Evolutionary conservation across 495 filamentous ascomycete species (phyloP).

Genomic region (Neurospora sp.): DNA sequence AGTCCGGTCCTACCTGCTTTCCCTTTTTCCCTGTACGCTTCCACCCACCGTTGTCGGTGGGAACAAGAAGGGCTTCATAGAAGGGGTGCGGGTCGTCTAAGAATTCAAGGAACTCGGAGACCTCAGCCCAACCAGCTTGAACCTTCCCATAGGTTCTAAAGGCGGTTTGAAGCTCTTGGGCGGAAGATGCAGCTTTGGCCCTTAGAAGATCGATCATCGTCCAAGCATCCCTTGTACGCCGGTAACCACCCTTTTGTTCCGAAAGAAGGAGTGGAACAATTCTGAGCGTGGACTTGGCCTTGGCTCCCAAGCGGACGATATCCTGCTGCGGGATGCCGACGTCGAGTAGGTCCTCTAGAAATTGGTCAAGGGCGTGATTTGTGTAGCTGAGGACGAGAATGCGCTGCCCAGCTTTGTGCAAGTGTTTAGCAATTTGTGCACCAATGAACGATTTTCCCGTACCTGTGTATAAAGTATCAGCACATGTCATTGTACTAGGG

Average conservation of each 20-base stretch:
- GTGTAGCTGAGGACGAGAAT: slow-evolving; percentile 55
- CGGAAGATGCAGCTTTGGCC: slow-evolving; percentile 12
- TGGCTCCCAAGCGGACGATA: slow-evolving; percentile 58
- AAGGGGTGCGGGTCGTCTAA: slow-evolving; percentile 39
- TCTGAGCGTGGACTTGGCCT: slow-evolving; percentile 40
- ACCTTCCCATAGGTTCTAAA: slow-evolving; percentile 2
- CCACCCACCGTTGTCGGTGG: slow-evolving; percentile 34
- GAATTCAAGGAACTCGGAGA: slow-evolving; percentile 61
- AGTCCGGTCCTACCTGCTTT: slow-evolving; percentile 34
- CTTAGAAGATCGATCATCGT: slow-evolving; percentile 31
- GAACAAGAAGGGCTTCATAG: slow-evolving; percentile 46
- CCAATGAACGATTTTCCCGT: slow-evolving; percentile 79
- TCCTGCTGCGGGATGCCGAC: slow-evolving; percentile 39
- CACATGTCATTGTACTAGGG: background rate
- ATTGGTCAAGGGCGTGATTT: slow-evolving; percentile 73
- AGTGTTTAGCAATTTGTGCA: slow-evolving; percentile 49
- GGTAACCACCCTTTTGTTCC: slow-evolving; percentile 29
- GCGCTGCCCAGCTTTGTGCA: slow-evolving; percentile 41
- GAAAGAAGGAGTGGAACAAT: slow-evolving; percentile 39
- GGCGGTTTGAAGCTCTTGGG: slow-evolving; percentile 2
- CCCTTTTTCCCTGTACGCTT: slow-evolving; percentile 28
- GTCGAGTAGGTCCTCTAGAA: slow-evolving; percentile 56
- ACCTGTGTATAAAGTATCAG: slow-evolving; percentile 31
- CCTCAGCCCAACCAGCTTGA: slow-evolving; percentile 13
- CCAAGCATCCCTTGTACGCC: slow-evolving; percentile 23